phyloP scores from a whole-genome alignment of 1,139 yeast genomes.

The Saccharomyces hybrid region DNA sequence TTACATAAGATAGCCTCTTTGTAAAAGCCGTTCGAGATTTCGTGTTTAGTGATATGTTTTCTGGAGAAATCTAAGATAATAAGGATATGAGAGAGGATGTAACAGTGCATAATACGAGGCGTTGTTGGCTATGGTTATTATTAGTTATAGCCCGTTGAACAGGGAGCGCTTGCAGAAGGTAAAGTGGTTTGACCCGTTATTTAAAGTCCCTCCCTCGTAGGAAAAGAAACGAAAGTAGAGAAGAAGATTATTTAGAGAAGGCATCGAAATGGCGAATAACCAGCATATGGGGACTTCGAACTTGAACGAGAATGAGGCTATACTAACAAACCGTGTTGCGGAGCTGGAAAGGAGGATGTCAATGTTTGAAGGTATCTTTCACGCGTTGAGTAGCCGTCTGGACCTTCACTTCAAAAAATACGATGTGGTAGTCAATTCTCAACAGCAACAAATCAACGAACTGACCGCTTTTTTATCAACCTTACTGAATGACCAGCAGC shows the following conservation, averaged over 20 bases:
- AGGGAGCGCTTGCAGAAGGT: background rate
- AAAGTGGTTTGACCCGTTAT: background rate
- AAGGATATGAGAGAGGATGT: background rate
- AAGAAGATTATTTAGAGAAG: background rate
- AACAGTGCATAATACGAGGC: background rate
- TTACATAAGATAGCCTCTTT: background rate
- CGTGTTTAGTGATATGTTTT: background rate
- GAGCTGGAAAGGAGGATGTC: slow-evolving; percentile 26
- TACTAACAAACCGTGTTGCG: slow-evolving; percentile 18
- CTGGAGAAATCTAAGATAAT: background rate
- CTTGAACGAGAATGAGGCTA: slow-evolving; percentile 9
- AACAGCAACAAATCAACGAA: slow-evolving; percentile 29
- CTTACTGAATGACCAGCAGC: slow-evolving; percentile 25
- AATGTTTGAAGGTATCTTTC: slow-evolving; percentile 28
- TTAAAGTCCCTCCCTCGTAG: background rate
- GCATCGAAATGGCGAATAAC: slow-evolving; percentile 1
- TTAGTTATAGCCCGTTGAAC: background rate
- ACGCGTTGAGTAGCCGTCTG: slow-evolving; percentile 25
- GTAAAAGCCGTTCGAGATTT: background rate
- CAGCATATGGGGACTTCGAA: background rate
- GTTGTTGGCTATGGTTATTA: background rate
- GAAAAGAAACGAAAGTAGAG: background rate
- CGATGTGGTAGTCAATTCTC: slow-evolving; percentile 25
- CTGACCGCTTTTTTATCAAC: slow-evolving; percentile 23
- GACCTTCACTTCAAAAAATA: slow-evolving; percentile 31